Base-by-base conservation (phyloP, 140 eudicot genomes). In the Anethum foeniculum region DNA sequence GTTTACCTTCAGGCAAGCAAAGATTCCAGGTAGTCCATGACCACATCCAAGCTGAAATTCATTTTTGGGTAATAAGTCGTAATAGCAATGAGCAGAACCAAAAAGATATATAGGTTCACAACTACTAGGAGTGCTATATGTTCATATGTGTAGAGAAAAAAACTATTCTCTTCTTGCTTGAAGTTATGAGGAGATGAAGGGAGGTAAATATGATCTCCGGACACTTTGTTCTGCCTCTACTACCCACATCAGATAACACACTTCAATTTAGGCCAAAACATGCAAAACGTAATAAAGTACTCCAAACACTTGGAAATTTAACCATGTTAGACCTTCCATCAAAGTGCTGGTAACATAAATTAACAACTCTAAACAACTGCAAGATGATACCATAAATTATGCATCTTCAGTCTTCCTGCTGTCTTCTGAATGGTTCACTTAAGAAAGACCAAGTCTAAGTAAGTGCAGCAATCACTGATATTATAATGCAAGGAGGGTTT, bases 21-120 rank as follows among this genome's bases (percentile, higher is more conserved):
- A 91, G 80, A 95, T 87, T 36, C 99, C 97, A 51, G 99, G 99
- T 84, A 94, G 97, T 43, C 99, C 99, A 77, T 95, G 99, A 38
- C 99, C 99, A 84, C 99, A 95, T 79, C 99, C 99, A 82, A 95
- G 96, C 97, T 94, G 93, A 38, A 87, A 77, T 74, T 7, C 21
- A 81, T 38, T 74, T 82, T 56, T 43, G 36, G 38, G 3, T 67
- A 87, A 54, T 80, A 52, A 62, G 69, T 12, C 38, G 67, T 77
- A 75, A 32, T 6, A 64, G 75, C 28, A 77, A 36, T 36, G 58
- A 76, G 76, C 56, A 68, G 43, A 48, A 41, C 6, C 46, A 14
- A 41, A 6, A 39, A 15, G 76, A 75, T 54, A 46, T 15, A 58
- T 5, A 75, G 6, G 68, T 60, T 73, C 28, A 25, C 13, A 58